Percentiles rank a stretch among this genome's conserved stretches.
Conservation (phyloP, 768 basidiomycete species). For the Filobasidium wieringae region DNA sequence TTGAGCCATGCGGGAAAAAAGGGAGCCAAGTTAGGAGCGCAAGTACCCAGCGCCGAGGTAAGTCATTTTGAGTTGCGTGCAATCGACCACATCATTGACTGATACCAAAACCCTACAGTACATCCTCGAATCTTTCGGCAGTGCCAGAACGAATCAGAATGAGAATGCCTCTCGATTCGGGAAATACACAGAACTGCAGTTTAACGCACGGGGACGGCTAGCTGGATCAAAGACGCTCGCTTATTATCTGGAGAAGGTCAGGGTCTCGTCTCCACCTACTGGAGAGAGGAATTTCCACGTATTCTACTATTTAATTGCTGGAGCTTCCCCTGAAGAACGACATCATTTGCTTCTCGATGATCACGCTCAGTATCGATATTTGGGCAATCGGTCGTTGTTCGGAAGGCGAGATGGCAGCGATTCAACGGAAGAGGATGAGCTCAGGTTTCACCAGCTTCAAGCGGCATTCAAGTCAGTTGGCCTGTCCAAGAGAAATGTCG, state of each 20-base stretch:
- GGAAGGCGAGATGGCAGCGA: slow-evolving; percentile 40
- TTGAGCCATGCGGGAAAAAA: slow-evolving; percentile 85
- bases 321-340: slow-evolving; percentile 75
- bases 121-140: slow-evolving; percentile 88
- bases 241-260: slow-evolving; percentile 84
- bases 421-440: slow-evolving; percentile 58
- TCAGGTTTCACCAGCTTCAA: slow-evolving; percentile 86
- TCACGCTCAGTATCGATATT: slow-evolving; percentile 70
- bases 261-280: slow-evolving; percentile 59
- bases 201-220: slow-evolving; percentile 78
- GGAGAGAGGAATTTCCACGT: slow-evolving; percentile 97
- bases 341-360: slow-evolving; percentile 75
- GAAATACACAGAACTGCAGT: slow-evolving; percentile 95
- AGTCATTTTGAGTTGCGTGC: slow-evolving; percentile 2
- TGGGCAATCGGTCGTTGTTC: slow-evolving; percentile 47
- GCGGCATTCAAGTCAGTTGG: slow-evolving; percentile 85
- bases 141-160: slow-evolving; percentile 66
- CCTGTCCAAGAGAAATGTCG: slow-evolving; percentile 82
- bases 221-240: slow-evolving; percentile 88
- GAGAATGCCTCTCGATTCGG: slow-evolving; percentile 93
- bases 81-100: neutral
- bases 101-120: slow-evolving; percentile 45
- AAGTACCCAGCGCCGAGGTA: slow-evolving; percentile 74
- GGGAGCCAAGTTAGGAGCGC: slow-evolving; percentile 70
- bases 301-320: slow-evolving; percentile 90